Percentiles rank a stretch among this genome's conserved stretches.
These are phyloP conservation scores for Suhomyces panamericanus DNA, from an alignment of 1,139 yeast genomes.

Conservation along the genomic window DNA sequence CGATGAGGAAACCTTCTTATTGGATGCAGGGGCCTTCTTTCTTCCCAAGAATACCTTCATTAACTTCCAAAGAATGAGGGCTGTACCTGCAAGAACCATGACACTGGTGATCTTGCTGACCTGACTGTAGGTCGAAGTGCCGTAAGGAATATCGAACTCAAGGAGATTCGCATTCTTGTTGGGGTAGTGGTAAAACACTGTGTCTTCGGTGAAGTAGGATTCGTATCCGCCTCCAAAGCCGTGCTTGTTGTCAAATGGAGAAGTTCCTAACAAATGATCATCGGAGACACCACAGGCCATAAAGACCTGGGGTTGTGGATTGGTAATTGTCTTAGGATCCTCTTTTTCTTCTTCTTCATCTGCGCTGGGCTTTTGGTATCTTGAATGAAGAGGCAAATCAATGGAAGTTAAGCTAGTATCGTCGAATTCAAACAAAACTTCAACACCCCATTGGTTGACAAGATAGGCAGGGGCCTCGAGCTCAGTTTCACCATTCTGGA, in stretches of 20 bases:
- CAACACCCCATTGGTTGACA: slow-evolving; percentile 44
- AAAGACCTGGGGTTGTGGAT: slow-evolving; percentile 29
- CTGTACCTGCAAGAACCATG: slow-evolving; percentile 14
- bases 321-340: slow-evolving; percentile 14
- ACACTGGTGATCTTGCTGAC: slow-evolving; percentile 20
- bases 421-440: slow-evolving; percentile 34
- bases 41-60: neutral
- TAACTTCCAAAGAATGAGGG: slow-evolving; percentile 12
- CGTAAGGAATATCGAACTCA: slow-evolving; percentile 25
- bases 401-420: slow-evolving; percentile 14
- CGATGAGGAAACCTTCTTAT: neutral
- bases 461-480: slow-evolving; percentile 47
- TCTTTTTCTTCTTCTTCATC: slow-evolving; percentile 1
- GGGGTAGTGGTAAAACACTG: slow-evolving; percentile 41
- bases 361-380: slow-evolving; percentile 37
- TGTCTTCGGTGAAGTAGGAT: slow-evolving; percentile 41
- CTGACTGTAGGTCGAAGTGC: slow-evolving; percentile 17
- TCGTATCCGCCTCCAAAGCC: slow-evolving; percentile 39
- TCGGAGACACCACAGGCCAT: slow-evolving; percentile 36
- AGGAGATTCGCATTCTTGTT: slow-evolving; percentile 5
- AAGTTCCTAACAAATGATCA: slow-evolving; percentile 28
- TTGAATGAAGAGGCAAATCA: slow-evolving; percentile 37
- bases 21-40: no score
- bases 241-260: slow-evolving; percentile 39
- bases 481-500: slow-evolving; percentile 36